These are phyloP conservation scores for Mycena vitilis DNA, from an alignment of 768 basidiomycete genomes.

Conservation along the genomic window DNA sequence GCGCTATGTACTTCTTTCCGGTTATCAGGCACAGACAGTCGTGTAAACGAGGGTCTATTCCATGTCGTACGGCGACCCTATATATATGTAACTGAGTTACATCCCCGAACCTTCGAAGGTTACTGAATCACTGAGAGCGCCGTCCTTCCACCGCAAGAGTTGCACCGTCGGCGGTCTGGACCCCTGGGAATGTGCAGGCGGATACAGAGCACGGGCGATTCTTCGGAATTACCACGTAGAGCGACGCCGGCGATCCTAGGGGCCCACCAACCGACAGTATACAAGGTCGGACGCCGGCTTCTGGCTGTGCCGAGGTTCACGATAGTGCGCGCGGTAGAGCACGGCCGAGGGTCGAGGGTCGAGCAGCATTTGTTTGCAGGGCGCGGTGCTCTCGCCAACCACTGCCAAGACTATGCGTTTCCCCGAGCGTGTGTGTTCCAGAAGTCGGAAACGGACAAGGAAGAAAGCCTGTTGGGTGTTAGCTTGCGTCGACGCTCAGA, in stretches of 20 bases:
- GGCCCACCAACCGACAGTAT: no score
- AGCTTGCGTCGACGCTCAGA: neutral
- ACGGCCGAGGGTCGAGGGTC: neutral
- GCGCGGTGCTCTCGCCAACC: neutral
- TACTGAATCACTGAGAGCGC: neutral
- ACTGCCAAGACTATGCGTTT: constrained; percentile 16
- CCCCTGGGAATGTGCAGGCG: neutral
- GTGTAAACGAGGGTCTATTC: constrained; percentile 24
- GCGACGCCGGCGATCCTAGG: neutral
- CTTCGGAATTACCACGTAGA: constrained; percentile 22
- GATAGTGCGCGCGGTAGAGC: neutral
- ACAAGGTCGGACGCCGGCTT: constrained; percentile 1
- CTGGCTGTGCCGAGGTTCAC: neutral
- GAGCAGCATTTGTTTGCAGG: neutral
- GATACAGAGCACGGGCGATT: neutral
- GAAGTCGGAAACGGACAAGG: neutral
- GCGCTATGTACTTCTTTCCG: constrained; percentile 13
- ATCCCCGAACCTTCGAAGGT: neutral
- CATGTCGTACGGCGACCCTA: neutral
- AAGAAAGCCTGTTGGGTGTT: no score
- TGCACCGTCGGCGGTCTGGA: neutral
- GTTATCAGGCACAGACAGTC: neutral
- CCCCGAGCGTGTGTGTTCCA: constrained; percentile 10
- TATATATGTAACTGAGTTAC: no score
- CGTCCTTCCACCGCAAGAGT: neutral